Percentiles rank a stretch among this genome's conserved stretches.
These are phyloP conservation scores for Saturnispora bothae DNA, from an alignment of 805 yeast genomes.

Conservation along the genomic window DNA sequence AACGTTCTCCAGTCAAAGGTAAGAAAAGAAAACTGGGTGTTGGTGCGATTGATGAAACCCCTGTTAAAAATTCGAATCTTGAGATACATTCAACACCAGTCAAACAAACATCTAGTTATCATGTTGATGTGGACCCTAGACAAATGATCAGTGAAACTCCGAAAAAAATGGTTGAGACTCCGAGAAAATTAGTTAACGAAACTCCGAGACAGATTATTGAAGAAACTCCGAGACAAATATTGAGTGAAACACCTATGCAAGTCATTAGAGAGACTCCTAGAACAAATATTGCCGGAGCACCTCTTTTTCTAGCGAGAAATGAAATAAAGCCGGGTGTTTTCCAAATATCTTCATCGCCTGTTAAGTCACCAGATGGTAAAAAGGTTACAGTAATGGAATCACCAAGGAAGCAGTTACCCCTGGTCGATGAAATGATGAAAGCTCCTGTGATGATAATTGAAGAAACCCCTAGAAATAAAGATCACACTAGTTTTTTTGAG, in stretches of 20 bases:
- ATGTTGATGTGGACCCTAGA: too few species aligned
- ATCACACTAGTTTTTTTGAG: neutral
- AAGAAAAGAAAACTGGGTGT: conserved; percentile 5
- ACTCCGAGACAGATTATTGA: too few species aligned
- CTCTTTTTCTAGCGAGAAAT: conserved; percentile 9
- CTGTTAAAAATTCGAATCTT: neutral
- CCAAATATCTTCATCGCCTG: conserved; percentile 17
- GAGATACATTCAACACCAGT: conserved; percentile 1
- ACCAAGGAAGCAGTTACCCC: neutral
- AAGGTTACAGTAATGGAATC: conserved; percentile 1
- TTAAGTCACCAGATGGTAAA: conserved; percentile 5
- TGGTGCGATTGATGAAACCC: neutral
- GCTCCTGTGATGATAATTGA: neutral
- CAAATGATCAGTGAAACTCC: neutral
- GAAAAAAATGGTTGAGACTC: too few species aligned
- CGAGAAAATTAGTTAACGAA: too few species aligned
- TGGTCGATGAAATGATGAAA: neutral
- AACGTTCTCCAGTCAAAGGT: neutral
- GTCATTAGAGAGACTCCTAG: neutral
- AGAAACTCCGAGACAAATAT: too few species aligned
- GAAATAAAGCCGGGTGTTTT: conserved; percentile 12
- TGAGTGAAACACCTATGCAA: neutral
- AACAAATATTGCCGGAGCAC: neutral
- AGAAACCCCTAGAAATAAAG: neutral
- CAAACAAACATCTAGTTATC: neutral